Percentiles rank a stretch among this genome's conserved stretches.
Conservation (phyloP, 1,139 yeast species). For the Hansenula lynferdii region DNA sequence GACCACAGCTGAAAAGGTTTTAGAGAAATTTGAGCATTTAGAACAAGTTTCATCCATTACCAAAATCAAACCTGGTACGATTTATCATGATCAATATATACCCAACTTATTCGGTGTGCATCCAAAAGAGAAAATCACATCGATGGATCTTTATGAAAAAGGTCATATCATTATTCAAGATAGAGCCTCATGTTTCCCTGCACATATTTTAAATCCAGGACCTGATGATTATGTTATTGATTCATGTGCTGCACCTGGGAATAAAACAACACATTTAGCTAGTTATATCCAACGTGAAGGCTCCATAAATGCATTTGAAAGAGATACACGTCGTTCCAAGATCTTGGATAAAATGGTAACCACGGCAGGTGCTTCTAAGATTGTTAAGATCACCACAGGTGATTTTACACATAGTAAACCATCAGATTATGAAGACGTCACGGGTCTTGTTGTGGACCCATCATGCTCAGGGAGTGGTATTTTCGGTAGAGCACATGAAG, state of each 20-base stretch:
- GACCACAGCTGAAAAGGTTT: conserved; percentile 30
- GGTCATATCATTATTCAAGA: conserved; percentile 92
- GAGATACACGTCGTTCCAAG: conserved; percentile 68
- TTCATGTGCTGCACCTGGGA: conserved; percentile 98
- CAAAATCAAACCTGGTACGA: conserved; percentile 49
- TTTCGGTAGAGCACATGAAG: conserved; percentile 65
- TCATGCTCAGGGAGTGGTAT: conserved; percentile 98
- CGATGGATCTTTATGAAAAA: conserved; percentile 57
- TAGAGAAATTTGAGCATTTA: conserved; percentile 44
- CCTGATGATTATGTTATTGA: conserved; percentile 65
- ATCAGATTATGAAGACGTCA: conserved; percentile 53
- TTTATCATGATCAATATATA: conserved; percentile 67
- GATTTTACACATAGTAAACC: conserved; percentile 77
- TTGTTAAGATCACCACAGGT: conserved; percentile 69
- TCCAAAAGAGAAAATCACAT: conserved; percentile 64
- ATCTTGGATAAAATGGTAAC: conserved; percentile 74
- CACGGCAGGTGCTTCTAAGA: conserved; percentile 63
- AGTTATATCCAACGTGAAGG: conserved; percentile 37
- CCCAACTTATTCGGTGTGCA: conserved; percentile 79
- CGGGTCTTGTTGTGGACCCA: conserved; percentile 90
- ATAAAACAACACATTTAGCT: conserved; percentile 92
- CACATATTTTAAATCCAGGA: conserved; percentile 63
- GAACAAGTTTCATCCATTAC: conserved; percentile 40
- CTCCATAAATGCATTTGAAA: conserved; percentile 76
- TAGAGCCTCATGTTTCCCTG: conserved; percentile 96